phyloP scores from a whole-genome alignment of 495 filamentous ascomycete genomes.

The Saxispiralis lemnorum region DNA sequence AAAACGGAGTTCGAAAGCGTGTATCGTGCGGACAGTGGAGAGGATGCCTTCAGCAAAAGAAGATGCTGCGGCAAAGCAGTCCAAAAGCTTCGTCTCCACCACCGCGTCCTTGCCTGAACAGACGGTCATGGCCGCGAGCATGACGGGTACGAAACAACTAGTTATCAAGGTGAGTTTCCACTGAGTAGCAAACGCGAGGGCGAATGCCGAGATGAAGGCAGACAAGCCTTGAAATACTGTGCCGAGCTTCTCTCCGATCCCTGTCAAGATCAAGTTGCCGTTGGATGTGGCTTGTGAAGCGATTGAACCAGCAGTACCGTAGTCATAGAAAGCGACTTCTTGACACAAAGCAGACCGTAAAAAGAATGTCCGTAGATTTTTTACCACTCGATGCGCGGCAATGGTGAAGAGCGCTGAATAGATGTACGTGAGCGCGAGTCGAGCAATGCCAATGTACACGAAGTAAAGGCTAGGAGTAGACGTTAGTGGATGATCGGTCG shows the following conservation, averaged over 20 bases:
- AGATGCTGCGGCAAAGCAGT: not conserved
- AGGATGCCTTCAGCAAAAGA: slow-evolving; percentile 10
- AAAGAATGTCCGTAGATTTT: slow-evolving; percentile 6
- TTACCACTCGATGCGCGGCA: slow-evolving; percentile 8
- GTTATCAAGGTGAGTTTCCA: slow-evolving; percentile 18
- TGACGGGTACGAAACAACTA: slow-evolving; percentile 11
- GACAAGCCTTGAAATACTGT: slow-evolving; percentile 5
- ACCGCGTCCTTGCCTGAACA: not conserved
- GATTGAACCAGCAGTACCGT: slow-evolving; percentile 8
- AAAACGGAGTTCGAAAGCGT: slow-evolving; percentile 9
- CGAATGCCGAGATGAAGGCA: slow-evolving; percentile 15
- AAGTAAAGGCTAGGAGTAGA: slow-evolving; percentile 9
- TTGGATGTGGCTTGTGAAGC: slow-evolving; percentile 14
- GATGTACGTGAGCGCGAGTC: slow-evolving; percentile 14
- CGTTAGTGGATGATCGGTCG: not conserved
- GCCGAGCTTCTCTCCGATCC: slow-evolving; percentile 15
- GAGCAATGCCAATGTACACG: slow-evolving; percentile 17
- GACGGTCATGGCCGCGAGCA: slow-evolving; percentile 2
- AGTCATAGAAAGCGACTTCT: slow-evolving; percentile 10
- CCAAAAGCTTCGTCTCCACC: slow-evolving; percentile 5
- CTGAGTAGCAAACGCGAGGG: slow-evolving; percentile 13
- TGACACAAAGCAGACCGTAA: slow-evolving; percentile 7
- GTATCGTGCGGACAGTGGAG: slow-evolving; percentile 13
- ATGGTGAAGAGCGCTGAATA: slow-evolving; percentile 8
- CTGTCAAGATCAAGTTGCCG: slow-evolving; percentile 11